Conservation (phyloP, 1,284 basidiomycete species). For the Porogramme epimiltina region DNA sequence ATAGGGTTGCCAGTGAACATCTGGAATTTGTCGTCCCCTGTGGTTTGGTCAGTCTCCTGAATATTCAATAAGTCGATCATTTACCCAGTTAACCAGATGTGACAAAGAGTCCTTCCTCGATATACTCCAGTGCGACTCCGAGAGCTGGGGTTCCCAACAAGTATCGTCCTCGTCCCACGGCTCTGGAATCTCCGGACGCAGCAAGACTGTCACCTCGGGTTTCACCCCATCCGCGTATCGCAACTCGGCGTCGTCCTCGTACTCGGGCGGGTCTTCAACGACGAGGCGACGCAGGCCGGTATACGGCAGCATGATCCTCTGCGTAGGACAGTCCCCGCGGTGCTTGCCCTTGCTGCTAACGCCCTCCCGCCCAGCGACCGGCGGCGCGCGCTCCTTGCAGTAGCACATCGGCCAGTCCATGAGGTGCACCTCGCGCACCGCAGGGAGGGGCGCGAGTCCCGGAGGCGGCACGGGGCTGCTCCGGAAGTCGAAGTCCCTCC, state of each 20-base stretch:
- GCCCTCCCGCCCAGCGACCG: not conserved
- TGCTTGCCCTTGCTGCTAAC: not conserved
- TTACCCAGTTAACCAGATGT: no score
- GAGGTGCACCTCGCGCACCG: not conserved
- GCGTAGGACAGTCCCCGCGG: not conserved
- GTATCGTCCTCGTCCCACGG: no score
- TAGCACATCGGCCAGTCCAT: not conserved
- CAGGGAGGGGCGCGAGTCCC: not conserved
- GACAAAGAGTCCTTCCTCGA: no score
- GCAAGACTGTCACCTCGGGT: no score
- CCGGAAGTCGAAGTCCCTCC: not conserved
- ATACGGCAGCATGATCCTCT: not conserved
- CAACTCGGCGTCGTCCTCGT: not conserved
- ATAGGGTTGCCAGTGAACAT: no score
- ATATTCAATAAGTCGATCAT: no score
- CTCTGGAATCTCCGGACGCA: no score
- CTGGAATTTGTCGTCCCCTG: no score
- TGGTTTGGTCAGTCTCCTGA: no score
- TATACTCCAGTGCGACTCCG: no score
- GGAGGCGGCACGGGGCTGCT: no score
- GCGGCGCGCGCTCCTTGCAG: not conserved
- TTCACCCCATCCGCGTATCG: not conserved
- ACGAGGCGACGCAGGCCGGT: not conserved
- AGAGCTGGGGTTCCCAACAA: no score
- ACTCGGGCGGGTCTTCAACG: not conserved